Evolutionary conservation across 371 early-diverging fungal species (phyloP).

Genomic region (Rozella allomycis): DNA sequence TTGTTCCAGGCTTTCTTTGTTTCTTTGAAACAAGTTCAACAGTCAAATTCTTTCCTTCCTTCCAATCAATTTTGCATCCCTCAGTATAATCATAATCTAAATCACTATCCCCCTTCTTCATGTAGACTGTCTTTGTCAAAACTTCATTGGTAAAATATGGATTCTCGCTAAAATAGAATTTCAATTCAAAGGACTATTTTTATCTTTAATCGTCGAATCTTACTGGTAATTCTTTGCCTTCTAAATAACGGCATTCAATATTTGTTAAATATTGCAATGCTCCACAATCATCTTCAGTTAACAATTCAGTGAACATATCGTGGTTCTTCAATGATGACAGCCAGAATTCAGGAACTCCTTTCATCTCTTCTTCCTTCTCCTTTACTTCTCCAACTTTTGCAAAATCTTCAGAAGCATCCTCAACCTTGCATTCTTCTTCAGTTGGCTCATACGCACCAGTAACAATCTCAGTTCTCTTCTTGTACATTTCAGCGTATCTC

Average conservation of each 20-base stretch:
- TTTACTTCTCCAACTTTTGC: not conserved
- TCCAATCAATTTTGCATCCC: conserved; percentile 68
- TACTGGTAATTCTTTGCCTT: conserved; percentile 31
- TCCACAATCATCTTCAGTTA: conserved; percentile 69
- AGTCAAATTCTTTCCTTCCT: conserved; percentile 77
- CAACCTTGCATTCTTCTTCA: conserved; percentile 48
- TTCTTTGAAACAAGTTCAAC: conserved; percentile 80
- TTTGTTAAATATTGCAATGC: conserved; percentile 60
- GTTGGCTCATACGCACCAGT: conserved; percentile 61
- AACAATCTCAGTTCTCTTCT: conserved; percentile 49
- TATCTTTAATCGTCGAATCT: not conserved
- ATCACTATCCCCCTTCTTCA: conserved; percentile 27
- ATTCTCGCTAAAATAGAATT: conserved; percentile 71
- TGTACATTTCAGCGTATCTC: conserved; percentile 60
- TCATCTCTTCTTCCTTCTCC: conserved; percentile 9
- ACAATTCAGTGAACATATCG: conserved; percentile 46
- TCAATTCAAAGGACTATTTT: conserved; percentile 64
- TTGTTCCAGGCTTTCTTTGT: conserved; percentile 91
- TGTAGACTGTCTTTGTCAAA: conserved; percentile 68
- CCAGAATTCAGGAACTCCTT: conserved; percentile 60
- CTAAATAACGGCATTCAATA: conserved; percentile 57
- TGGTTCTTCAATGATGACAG: conserved; percentile 65
- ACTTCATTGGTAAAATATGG: conserved; percentile 60
- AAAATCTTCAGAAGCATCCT: too few relatives aligned
- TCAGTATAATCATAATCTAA: conserved; percentile 73